Evolutionary conservation across 202 grass and related monocot genomes (phyloP), one percentile per base, ranked within the genome.

Genomic region (Schoenoplectus triqueter): DNA sequence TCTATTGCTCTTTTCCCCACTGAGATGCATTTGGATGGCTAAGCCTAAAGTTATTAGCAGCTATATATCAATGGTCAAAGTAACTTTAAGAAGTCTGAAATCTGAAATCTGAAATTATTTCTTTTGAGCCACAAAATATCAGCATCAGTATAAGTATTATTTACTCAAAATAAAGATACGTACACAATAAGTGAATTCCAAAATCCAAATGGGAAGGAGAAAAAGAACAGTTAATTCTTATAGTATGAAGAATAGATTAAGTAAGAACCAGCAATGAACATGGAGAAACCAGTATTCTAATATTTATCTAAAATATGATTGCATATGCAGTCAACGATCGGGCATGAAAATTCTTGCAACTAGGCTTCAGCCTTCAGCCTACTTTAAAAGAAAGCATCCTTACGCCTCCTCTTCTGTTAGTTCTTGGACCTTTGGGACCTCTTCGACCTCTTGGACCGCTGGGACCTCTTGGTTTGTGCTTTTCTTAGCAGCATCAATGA

Each of bases 401-500:
- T 71, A 71, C 3, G 70, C 70, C 19, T 51, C 70, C 18, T 56
- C 73, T 55, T 40, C 13, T 44, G 74, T 17, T 7, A 51, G 11
- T 31, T 78, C 73, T 78, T 78, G 69, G 8, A 31, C 31, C 31
- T 11, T 52, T 11, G 18, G 17, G 31, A 31, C 31, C 31, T 31
- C 31, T 31, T 31, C 31, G 31, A 31, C 31, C 31, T 31, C 31
- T 31, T 31, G 31, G 31, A 31, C 31, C 31, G 31, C 31, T 31
- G 31, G 31, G 31, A 31, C 31, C 13, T 55, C 91, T 69, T 96
- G 85, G 15, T 86, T 89, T 10, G 66, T 6, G 57, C 50, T 91
- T 87, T 90, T 92, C 88, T 90, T 97, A 55, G 88, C 67, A 4
- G 84, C 49, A 67, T 90, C 69, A 15, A 87, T 92, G 85, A 97